Percentiles rank a stretch among this genome's conserved stretches.
Evolutionary conservation across 495 filamentous ascomycete species (phyloP).

Genomic region (Chaetomidium leptoderma): DNA sequence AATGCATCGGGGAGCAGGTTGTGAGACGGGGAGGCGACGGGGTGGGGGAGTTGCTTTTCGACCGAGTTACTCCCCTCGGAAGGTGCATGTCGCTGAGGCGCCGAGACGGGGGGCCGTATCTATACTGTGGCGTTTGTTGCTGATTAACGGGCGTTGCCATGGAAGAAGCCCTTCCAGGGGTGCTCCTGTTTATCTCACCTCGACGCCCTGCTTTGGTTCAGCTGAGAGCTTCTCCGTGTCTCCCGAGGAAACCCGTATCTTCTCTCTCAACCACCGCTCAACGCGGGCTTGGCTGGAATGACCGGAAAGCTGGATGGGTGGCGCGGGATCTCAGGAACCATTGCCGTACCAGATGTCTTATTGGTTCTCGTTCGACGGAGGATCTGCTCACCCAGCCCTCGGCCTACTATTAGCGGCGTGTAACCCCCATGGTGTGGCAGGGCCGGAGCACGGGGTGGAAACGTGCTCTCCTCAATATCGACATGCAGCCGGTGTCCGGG

Average conservation of each 20-base stretch:
- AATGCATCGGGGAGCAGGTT: not conserved
- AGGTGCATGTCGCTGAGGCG: not conserved
- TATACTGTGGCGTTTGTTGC: not conserved
- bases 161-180: not conserved
- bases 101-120: no score
- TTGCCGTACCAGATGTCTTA: no score
- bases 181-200: not conserved
- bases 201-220: conserved; percentile 1
- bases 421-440: no score
- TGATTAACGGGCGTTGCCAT: not conserved
- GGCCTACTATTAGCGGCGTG: no score
- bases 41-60: no score
- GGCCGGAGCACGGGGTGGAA: no score
- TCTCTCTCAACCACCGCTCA: no score
- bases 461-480: no score
- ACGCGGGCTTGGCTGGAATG: no score
- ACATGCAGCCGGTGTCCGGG: no score
- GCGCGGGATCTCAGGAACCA: not conserved
- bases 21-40: not conserved
- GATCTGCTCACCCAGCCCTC: no score
- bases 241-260: not conserved
- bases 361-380: no score
- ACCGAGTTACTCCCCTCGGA: not conserved
- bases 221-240: not conserved
- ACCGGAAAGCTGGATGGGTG: not conserved